Conservation (phyloP, 116 monocot genomes). For the Posidonia oceanica region DNA sequence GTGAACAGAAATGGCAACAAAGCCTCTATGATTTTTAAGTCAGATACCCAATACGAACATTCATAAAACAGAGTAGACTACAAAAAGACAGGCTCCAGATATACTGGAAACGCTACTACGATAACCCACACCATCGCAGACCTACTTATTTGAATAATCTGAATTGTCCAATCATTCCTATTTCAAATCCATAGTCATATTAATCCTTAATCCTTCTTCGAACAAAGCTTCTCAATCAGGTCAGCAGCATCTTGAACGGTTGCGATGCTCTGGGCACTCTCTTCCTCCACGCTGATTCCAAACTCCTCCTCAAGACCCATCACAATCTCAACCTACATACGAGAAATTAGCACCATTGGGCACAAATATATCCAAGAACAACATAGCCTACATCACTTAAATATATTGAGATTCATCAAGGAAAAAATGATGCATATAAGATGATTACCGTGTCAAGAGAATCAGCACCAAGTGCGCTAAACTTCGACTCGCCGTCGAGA, state of each 20-base stretch:
- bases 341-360: neutral
- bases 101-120: too few relatives aligned
- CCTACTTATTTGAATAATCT: too few relatives aligned
- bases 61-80: too few relatives aligned
- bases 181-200: neutral
- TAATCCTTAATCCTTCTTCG: neutral
- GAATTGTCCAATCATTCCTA: neutral
- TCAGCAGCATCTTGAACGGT: conserved; percentile 46
- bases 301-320: conserved; percentile 52
- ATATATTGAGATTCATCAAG: too few relatives aligned
- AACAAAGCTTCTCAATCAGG: conserved; percentile 27
- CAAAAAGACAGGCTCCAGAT: too few relatives aligned
- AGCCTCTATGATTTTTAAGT: too few relatives aligned
- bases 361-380: neutral
- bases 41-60: too few relatives aligned
- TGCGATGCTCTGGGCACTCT: conserved; percentile 25
- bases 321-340: conserved; percentile 39
- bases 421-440: neutral
- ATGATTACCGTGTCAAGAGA: conserved; percentile 32
- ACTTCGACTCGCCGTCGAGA: conserved; percentile 26
- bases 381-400: too few relatives aligned
- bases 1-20: too few relatives aligned
- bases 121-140: too few relatives aligned
- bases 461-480: conserved; percentile 34
- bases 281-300: conserved; percentile 33